Percentiles rank a stretch among this genome's conserved stretches.
These are phyloP conservation scores for Coemansia furcata DNA, from an alignment of 192 early-diverging fungal species.

Conservation along the genomic window DNA sequence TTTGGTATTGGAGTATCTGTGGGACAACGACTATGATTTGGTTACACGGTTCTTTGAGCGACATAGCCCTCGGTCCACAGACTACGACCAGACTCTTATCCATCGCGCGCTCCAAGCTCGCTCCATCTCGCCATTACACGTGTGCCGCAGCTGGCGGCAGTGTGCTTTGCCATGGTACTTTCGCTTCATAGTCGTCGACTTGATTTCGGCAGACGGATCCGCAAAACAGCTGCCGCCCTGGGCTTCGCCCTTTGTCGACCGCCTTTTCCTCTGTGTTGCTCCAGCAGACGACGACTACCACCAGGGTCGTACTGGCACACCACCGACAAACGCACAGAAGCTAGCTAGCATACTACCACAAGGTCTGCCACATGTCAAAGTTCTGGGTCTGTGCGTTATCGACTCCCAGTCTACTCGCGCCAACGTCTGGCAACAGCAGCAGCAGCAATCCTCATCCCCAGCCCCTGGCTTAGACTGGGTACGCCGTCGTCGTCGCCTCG, in stretches of 20 bases:
- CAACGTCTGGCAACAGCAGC: neutral
- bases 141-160: conserved; percentile 32
- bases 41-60: conserved; percentile 17
- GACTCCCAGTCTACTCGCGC: neutral
- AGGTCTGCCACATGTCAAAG: conserved; percentile 3
- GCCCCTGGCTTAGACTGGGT: neutral
- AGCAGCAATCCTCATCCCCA: neutral
- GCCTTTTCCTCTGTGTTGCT: conserved; percentile 11
- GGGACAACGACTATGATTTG: conserved; percentile 14
- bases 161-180: conserved; percentile 19
- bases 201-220: neutral
- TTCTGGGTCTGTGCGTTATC: conserved; percentile 22
- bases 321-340: neutral
- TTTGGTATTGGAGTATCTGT: conserved; percentile 28
- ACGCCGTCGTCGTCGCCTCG: neutral
- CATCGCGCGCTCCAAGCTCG: conserved; percentile 22
- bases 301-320: neutral
- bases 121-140: conserved; percentile 22
- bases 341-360: neutral
- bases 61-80: conserved; percentile 14
- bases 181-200: conserved; percentile 13
- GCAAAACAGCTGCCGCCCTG: neutral
- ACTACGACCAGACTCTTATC: conserved; percentile 42
- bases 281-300: neutral
- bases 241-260: neutral